A percentile compares a stretch with the other conserved stretches of the same genome.
These are phyloP conservation scores for Colletotrichum endophyticum DNA, from an alignment of 2,329 filamentous ascomycete species.

Conservation along the genomic window DNA sequence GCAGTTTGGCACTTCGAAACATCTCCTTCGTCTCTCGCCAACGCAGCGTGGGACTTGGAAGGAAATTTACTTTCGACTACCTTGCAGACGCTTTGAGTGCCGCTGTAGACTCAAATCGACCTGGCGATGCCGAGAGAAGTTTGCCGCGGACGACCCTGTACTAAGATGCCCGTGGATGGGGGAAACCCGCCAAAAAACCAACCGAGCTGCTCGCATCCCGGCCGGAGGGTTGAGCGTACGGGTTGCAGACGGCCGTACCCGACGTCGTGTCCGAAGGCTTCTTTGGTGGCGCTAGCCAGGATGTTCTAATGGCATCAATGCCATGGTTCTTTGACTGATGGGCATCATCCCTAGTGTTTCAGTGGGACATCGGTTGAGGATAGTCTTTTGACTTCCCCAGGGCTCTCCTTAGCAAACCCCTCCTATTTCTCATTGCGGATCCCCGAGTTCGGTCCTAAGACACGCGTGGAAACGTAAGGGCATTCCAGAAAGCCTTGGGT, in stretches of 20 bases:
- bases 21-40: background rate
- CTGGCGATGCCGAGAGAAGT: background rate
- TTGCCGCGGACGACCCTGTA: background rate
- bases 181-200: background rate
- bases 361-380: background rate
- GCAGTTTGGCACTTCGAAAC: background rate
- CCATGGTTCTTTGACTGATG: background rate
- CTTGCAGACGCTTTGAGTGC: background rate
- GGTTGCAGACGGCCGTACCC: constrained; percentile 1
- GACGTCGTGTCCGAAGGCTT: background rate
- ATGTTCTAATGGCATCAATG: background rate
- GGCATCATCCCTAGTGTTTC: background rate
- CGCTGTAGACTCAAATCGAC: background rate
- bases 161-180: background rate
- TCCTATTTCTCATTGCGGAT: background rate
- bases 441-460: background rate
- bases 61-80: background rate
- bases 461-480: background rate
- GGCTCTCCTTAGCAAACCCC: background rate
- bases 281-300: background rate
- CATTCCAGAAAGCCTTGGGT: background rate
- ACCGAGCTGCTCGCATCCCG: background rate
- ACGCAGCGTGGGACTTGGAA: background rate
- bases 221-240: background rate
- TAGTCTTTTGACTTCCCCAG: background rate